Evolutionary conservation across 768 basidiomycete species (phyloP), one percentile per base, ranked within the genome.

Genomic region (Tubosaeta brunneosetosa): DNA sequence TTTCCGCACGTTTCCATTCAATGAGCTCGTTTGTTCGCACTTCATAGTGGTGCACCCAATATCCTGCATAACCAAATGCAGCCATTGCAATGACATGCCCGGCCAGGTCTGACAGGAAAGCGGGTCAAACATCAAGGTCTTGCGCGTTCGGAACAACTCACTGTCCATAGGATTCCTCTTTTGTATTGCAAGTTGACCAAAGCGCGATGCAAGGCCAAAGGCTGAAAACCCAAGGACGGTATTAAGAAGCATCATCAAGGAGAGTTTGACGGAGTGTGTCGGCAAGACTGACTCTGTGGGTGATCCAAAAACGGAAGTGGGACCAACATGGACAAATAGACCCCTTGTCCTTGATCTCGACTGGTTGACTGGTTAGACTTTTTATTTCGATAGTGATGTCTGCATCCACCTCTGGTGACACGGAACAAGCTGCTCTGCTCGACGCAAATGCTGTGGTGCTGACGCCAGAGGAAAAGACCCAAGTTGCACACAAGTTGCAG

Each of bases 131-230:
- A 22, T 27, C 13, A 4, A 37, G n/a, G 42, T 13, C 19, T 11
- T 36, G 25, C 40, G 3, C 31, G 16, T n/a, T 38, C 38, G 9
- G 29, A 34, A 50, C 50, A 19, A 80, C 91, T 67, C 65, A 94
- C 93, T 91, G 43, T 83, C 78, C 70, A 88, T 81, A 54, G 94
- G 77, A 64, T 84, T 83, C 62, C 87, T 78, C 66, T 79, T 84
- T 70, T 91, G 86, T 62, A 97, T 87, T 49, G 86, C 87, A 22
- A 97, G 83, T 72, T 94, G 92, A 61, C 89, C 91, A 55, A 92
- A 76, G 53, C 94, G 80, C 17, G 86, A 84, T 19, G 85, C 84
- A 53, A 97, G 85, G 40, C 93, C 93, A 64, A 92, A 86, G 51
- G 79, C 69, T 3, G 89, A 87, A 71, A 90, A 90, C 38, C 89